A percentile compares a stretch with the other conserved stretches of the same genome.
Conservation (phyloP, 495 filamentous ascomycete species). For the Hypoxylon lenormandii region DNA sequence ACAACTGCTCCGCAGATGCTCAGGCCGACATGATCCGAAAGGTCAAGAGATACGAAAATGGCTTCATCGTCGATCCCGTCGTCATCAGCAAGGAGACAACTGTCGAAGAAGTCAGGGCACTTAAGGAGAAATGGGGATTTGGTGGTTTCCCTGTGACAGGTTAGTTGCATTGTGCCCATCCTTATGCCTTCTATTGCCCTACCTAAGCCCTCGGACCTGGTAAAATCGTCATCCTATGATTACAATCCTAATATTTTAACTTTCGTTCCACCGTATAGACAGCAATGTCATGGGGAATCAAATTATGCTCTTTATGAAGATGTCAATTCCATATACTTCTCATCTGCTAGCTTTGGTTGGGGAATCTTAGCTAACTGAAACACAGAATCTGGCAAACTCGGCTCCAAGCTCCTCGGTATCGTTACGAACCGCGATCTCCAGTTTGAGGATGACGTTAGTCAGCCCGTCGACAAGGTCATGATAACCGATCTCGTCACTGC, state of each 20-base stretch:
- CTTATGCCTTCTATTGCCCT: constrained; percentile 30
- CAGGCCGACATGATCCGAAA: constrained; percentile 99
- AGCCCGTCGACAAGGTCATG: constrained; percentile 90
- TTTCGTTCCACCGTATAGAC: constrained; percentile 99
- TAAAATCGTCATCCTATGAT: constrained; percentile 70
- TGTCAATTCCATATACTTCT: constrained; percentile 49
- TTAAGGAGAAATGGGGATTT: constrained; percentile 98
- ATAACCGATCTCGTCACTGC: constrained; percentile 94
- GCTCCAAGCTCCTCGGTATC: constrained; percentile 94
- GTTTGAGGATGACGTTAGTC: constrained; percentile 79
- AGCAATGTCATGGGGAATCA: constrained; percentile 85
- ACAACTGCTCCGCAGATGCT: constrained; percentile 94
- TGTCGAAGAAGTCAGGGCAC: constrained; percentile 86
- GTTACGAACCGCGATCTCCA: constrained; percentile 98
- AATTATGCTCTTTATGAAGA: constrained; percentile 63
- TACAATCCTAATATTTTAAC: constrained; percentile 81
- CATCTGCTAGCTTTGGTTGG: constrained; percentile 35
- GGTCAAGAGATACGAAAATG: constrained; percentile 99
- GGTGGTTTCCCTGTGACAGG: constrained; percentile 98
- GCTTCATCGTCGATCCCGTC: constrained; percentile 96
- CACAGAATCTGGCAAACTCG: constrained; percentile 88
- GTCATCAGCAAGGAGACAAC: constrained; percentile 89
- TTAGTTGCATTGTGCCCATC: constrained; percentile 65
- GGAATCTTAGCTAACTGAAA: constrained; percentile 23
- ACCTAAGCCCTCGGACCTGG: constrained; percentile 4